phyloP scores from a whole-genome alignment of 345 rosid genomes.

The Arabidopsis arenosa region DNA sequence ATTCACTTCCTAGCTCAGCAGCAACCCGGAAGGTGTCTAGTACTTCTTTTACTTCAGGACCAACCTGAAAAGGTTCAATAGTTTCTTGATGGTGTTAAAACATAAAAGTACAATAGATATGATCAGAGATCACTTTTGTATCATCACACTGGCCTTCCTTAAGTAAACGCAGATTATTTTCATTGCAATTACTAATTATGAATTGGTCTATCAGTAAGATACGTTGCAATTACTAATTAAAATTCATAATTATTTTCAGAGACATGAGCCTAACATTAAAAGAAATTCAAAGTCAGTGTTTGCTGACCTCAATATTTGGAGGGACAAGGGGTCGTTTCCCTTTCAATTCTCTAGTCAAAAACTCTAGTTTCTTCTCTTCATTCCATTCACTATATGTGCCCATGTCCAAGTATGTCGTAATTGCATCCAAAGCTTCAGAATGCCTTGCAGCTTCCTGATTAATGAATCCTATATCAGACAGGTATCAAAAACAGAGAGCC shows the following conservation, averaged over 20 bases:
- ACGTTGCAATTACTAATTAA: constrained; percentile 3
- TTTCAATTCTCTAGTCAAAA: constrained; percentile 76
- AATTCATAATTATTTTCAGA: background rate
- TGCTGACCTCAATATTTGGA: constrained; percentile 64
- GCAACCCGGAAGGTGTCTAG: constrained; percentile 91
- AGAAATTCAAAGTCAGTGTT: constrained; percentile 11
- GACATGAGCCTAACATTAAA: constrained; percentile 12
- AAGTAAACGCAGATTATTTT: background rate
- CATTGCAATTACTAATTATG: too few relatives aligned
- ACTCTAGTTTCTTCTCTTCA: constrained; percentile 82
- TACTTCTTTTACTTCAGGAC: constrained; percentile 83
- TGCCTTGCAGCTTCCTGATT: constrained; percentile 86
- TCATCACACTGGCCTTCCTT: constrained; percentile 22
- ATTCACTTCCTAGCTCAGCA: constrained; percentile 93
- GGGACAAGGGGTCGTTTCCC: constrained; percentile 90
- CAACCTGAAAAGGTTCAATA: constrained; percentile 55
- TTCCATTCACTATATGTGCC: constrained; percentile 90
- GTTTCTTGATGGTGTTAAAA: background rate
- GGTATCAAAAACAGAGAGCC: constrained; percentile 9
- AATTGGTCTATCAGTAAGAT: constrained; percentile 13
- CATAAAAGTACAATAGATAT: background rate
- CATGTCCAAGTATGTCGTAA: constrained; percentile 82
- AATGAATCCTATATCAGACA: constrained; percentile 22
- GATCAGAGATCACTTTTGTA: constrained; percentile 14
- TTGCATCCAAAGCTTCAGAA: constrained; percentile 78